Evolutionary conservation across 1,284 basidiomycete genomes (phyloP).

Genomic region (Peniophora sp.): DNA sequence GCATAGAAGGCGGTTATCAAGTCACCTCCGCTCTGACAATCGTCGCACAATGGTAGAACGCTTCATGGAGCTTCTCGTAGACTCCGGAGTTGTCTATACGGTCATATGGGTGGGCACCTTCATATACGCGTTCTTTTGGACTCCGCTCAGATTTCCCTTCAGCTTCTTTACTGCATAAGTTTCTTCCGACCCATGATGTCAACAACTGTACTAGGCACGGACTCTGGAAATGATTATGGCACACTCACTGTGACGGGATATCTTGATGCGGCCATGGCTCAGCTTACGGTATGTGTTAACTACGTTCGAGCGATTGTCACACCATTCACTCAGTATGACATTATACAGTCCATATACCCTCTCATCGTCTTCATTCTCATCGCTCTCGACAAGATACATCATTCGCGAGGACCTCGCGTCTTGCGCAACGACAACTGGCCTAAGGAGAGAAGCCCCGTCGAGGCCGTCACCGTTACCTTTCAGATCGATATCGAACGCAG

Average conservation of each 20-base stretch:
- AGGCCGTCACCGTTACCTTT: too few relatives aligned
- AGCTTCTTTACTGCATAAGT: neutral
- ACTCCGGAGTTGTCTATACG: neutral
- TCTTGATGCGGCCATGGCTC: neutral
- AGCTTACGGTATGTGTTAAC: neutral
- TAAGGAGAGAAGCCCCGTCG: too few relatives aligned
- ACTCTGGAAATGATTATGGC: neutral
- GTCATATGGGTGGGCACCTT: neutral
- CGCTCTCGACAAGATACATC: conserved; percentile 8
- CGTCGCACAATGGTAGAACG: neutral
- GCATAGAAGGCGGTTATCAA: neutral
- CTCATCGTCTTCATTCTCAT: neutral
- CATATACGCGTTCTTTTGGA: too few relatives aligned
- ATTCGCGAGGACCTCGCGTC: too few relatives aligned
- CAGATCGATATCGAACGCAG: too few relatives aligned
- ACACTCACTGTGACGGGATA: neutral
- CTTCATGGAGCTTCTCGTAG: neutral
- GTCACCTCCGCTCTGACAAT: neutral
- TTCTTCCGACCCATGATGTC: neutral
- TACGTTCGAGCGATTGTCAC: neutral
- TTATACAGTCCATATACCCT: neutral
- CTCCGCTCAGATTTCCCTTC: too few relatives aligned
- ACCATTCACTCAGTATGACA: neutral
- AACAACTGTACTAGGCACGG: neutral
- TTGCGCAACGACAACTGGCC: too few relatives aligned